Conservation (phyloP, 2,329 filamentous ascomycete species). For the Aureobasidium subglaciale region DNA sequence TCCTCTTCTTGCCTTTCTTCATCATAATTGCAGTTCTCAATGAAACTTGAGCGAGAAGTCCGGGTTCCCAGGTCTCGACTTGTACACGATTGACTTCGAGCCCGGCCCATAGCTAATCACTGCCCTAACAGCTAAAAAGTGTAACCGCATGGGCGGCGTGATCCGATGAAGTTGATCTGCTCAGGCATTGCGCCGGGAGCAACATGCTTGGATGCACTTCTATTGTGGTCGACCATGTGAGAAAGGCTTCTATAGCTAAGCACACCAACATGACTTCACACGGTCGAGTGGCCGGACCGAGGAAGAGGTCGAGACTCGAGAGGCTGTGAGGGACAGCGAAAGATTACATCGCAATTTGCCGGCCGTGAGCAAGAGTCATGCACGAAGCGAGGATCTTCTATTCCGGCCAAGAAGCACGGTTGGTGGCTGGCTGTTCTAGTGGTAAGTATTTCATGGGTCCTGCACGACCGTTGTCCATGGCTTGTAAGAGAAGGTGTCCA, state of each 20-base stretch:
- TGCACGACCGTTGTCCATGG: slow-evolving; percentile 4
- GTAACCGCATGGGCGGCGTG: neutral
- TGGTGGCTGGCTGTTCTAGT: slow-evolving; percentile 12
- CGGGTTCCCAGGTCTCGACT: neutral
- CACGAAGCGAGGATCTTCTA: slow-evolving; percentile 10
- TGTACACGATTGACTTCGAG: neutral
- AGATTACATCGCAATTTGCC: slow-evolving; percentile 11
- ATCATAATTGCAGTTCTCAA: neutral
- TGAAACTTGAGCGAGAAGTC: neutral
- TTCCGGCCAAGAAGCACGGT: slow-evolving; percentile 1
- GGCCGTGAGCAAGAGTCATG: slow-evolving; percentile 14
- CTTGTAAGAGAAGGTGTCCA: neutral
- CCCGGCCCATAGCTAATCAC: neutral
- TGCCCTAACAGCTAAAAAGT: neutral
- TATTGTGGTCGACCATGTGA: neutral
- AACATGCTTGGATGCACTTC: neutral
- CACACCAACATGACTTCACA: neutral
- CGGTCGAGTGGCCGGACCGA: neutral
- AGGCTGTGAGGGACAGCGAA: neutral
- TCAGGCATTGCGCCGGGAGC: neutral
- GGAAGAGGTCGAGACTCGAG: neutral
- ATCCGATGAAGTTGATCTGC: neutral
- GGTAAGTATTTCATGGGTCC: slow-evolving; percentile 12
- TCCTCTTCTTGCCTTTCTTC: neutral
- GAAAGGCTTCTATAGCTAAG: neutral